Evolutionary conservation across 2,329 filamentous ascomycete genomes (phyloP), one percentile per base, ranked within the genome.

Genomic region (Fusarium annulatum): DNA sequence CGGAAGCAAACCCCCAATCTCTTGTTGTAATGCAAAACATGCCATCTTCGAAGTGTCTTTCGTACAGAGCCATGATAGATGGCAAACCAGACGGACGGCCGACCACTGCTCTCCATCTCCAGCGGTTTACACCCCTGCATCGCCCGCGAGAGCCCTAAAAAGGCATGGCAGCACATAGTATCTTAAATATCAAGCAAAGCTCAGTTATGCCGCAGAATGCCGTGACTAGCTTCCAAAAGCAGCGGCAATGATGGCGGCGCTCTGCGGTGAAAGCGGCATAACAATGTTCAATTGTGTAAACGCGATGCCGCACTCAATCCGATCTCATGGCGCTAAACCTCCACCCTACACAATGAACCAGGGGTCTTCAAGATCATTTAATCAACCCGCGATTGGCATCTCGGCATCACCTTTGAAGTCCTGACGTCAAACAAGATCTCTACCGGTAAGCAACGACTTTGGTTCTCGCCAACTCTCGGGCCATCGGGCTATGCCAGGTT

Each of bases 201-300:
- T 39, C 45, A 45, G 15, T 52, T 46, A 30, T 53, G 74, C 69
- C 74, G 72, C 72, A 71, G 49, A 56, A 60, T 43, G 66, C 53
- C 58, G 64, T 61, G 16, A 19, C 28, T 48, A 49, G 39, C 45
- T 36, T 57, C 33, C 18, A 34, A 26, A 30, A 41, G 38, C 28
- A 63, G 53, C 39, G 67, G 73, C 57, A 51, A n/a, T 57, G 15
- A 26, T 43, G 60, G 64, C 71, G 72, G 72, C 72, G 64, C 58
- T 48, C 41, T 70, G 58, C 62, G 71, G 71, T 42, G 9, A 58
- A 55, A 34, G 56, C 51, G 57, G 71, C 68, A 60, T n/a, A 18
- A 39, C 18, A 18, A 9, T 34, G 5, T 9, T 48, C 9, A 21
- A 14, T 28, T 23, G 26, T 30, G 26, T 62, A 42, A 45, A 55